A percentile compares a stretch with the other conserved stretches of the same genome.
phyloP scores from a whole-genome alignment of 106 monocot genomes.

The Ottelia alismoides region DNA sequence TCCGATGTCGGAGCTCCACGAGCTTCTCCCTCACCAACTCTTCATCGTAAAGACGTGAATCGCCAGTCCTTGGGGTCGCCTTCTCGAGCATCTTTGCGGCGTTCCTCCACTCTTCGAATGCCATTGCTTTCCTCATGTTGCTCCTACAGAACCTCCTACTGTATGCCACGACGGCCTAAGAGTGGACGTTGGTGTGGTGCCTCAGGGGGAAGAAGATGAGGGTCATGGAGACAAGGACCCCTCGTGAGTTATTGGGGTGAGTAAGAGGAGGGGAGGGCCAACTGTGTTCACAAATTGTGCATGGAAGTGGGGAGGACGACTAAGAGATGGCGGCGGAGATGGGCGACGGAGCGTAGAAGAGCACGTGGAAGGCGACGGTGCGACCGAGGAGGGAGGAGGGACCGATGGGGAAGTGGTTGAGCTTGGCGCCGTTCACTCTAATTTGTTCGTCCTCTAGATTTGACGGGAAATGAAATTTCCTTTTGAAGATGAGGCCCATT shows the following conservation, averaged over 20 bases:
- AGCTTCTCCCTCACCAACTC: too few relatives aligned
- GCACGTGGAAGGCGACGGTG: too few relatives aligned
- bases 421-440: slow-evolving; percentile 42
- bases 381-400: too few relatives aligned
- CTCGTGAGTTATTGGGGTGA: slow-evolving; percentile 53
- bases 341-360: slow-evolving; percentile 42
- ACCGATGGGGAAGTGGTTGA: slow-evolving; percentile 52
- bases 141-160: slow-evolving; percentile 62
- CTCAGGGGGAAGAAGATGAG: slow-evolving; percentile 39
- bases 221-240: slow-evolving; percentile 46
- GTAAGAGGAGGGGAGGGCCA: slow-evolving; percentile 21
- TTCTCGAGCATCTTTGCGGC: slow-evolving; percentile 74
- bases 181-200: too few relatives aligned
- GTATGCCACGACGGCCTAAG: slow-evolving; percentile 39
- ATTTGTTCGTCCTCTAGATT: too few relatives aligned
- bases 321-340: slow-evolving; percentile 26
- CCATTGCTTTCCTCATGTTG: too few relatives aligned
- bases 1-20: slow-evolving; percentile 39
- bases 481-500: too few relatives aligned
- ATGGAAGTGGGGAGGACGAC: slow-evolving; percentile 1
- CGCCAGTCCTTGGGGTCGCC: slow-evolving; percentile 28
- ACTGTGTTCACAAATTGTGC: background rate
- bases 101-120: slow-evolving; percentile 86
- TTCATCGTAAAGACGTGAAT: slow-evolving; percentile 42
- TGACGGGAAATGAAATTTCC: too few relatives aligned